Base-by-base conservation (phyloP, 2,329 filamentous ascomycete species). In the Didymella pinodella region DNA sequence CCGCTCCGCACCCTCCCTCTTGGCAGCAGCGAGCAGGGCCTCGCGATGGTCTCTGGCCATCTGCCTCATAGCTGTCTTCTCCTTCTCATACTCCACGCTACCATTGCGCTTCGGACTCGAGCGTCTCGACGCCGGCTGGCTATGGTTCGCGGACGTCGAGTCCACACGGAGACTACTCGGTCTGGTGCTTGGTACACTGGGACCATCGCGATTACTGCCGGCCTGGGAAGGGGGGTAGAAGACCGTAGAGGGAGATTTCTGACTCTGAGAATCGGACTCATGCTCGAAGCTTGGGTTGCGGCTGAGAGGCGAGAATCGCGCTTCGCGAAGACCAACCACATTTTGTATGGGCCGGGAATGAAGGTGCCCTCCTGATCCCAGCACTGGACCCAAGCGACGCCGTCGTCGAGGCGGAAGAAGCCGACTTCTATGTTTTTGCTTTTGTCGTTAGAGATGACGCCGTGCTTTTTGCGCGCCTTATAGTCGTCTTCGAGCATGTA, bases 321-420 rank as follows among this genome's bases (percentile, higher is more conserved):
- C n/a, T n/a, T n/a, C n/a, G n/a, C n/a, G n/a, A n/a, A n/a, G n/a
- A n/a, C n/a, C n/a, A n/a, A n/a, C 81, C 81, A 84, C 46, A 81
- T 79, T 53, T 80, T 79, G 65, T 83, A 83, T 7, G 81, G 81
- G 1, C 81, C 81, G 4, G 80, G 80, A 43, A 83, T 79, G 68
- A 84, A 84, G n/a, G 73, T 76, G 53, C 80, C 81, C 40, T 81
- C 70, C 22, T 77, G 72, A 64, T 83, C 81, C 81, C 81, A 83
- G 61, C 79, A 81, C 38, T 80, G 76, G 36, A 84, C 81, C 81
- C 81, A 84, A 52, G 79, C 77, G 45, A 79, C 67, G 34, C 78
- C 80, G 48, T 83, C 79, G 55, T 84, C 82, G 28, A 84, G 77
- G 12, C 74, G 77, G 71, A 84, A 83, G 71, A 83, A 84, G 55